Conservation (phyloP, 192 early-diverging fungal species). For the Chytriomyces confervae region DNA sequence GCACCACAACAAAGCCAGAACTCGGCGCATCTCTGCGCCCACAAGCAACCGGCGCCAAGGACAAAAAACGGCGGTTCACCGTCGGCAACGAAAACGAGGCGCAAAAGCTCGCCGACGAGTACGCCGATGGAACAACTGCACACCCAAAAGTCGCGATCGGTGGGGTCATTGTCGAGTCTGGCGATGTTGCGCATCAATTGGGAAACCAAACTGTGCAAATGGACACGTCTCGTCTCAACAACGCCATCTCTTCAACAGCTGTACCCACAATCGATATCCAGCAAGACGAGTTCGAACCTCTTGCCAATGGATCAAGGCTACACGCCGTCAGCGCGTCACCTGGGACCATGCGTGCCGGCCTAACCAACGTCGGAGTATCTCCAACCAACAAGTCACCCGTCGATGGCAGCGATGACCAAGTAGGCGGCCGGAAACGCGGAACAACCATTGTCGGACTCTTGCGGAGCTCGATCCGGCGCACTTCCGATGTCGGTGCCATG, state of each 20-base stretch:
- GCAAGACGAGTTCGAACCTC: background rate
- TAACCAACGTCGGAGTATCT: background rate
- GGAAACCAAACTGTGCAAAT: conserved; percentile 36
- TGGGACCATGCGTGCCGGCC: background rate
- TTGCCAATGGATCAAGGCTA: background rate
- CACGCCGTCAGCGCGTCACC: conserved; percentile 6
- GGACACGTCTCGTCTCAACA: conserved; percentile 36
- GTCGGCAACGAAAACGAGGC: conserved; percentile 58
- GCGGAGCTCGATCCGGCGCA: conserved; percentile 52
- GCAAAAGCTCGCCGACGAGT: conserved; percentile 52
- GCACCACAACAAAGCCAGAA: conserved; percentile 11
- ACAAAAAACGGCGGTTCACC: conserved; percentile 50
- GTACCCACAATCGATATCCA: background rate
- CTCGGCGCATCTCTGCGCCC: conserved; percentile 26
- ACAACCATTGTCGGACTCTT: conserved; percentile 65
- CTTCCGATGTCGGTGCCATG: conserved; percentile 42
- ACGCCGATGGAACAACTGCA: conserved; percentile 39
- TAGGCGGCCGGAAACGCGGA: conserved; percentile 55
- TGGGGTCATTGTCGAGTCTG: background rate
- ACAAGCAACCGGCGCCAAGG: conserved; percentile 8
- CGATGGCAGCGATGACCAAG: conserved; percentile 14
- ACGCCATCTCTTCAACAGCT: conserved; percentile 15
- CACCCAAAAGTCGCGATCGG: background rate
- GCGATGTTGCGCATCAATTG: background rate
- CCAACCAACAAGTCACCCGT: background rate